A percentile compares a stretch with the other conserved stretches of the same genome.
These are phyloP conservation scores for Alternaria angustiovoidea DNA, from an alignment of 2,329 filamentous ascomycete species.

Conservation along the genomic window DNA sequence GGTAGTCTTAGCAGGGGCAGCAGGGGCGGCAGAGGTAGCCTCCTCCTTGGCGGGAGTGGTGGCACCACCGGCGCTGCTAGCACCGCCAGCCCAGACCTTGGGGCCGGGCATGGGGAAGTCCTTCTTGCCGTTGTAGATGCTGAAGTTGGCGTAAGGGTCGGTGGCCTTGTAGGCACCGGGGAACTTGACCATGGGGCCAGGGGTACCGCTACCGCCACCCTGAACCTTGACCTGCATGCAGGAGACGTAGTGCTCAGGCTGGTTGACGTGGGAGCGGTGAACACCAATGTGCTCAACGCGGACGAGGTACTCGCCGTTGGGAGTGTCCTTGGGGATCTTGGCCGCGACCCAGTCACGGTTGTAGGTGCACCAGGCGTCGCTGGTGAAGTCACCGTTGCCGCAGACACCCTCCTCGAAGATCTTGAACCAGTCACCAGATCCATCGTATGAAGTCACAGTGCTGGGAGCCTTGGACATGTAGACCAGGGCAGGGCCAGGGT, in stretches of 20 bases:
- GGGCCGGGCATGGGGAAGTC: conserved; percentile 26
- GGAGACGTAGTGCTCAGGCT: conserved; percentile 54
- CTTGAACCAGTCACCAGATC: conserved; percentile 44
- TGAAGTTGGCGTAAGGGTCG: conserved; percentile 38
- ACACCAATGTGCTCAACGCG: conserved; percentile 55
- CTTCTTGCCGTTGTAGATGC: conserved; percentile 36
- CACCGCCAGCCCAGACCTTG: conserved; percentile 24
- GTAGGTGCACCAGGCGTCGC: conserved; percentile 36
- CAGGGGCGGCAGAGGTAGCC: conserved; percentile 6
- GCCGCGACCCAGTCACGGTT: conserved; percentile 34
- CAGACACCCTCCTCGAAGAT: conserved; percentile 36
- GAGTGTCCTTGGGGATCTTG: conserved; percentile 50
- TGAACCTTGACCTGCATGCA: conserved; percentile 55
- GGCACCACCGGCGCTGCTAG: conserved; percentile 5
- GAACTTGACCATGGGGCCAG: conserved; percentile 44
- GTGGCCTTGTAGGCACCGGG: conserved; percentile 45
- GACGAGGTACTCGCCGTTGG: conserved; percentile 55
- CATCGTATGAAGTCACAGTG: conserved; percentile 28
- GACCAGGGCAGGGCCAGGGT: conserved; percentile 35
- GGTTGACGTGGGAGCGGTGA: conserved; percentile 35
- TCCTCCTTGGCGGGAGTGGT: conserved; percentile 20
- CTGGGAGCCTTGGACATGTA: conserved; percentile 42
- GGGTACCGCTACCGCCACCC: conserved; percentile 43
- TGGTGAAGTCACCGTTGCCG: conserved; percentile 26
- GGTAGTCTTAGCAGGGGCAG: conserved; percentile 4